Evolutionary conservation across 345 rosid species (phyloP).

Genomic region (Salix purpurea): DNA sequence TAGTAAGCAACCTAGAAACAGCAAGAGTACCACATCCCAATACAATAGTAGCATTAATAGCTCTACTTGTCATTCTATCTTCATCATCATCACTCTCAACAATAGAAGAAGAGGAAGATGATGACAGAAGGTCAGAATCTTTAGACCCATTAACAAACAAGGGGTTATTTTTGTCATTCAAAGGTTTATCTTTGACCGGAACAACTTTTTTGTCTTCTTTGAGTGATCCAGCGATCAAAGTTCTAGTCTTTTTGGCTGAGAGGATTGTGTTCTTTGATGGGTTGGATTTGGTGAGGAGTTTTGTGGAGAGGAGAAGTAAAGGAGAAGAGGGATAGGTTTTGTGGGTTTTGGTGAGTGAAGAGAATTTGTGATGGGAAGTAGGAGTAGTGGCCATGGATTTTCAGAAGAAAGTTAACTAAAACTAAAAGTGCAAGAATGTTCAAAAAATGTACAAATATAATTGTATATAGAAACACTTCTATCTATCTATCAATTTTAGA

Average conservation of each 20-base stretch:
- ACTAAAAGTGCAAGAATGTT: not conserved
- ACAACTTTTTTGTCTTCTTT: constrained; percentile 50
- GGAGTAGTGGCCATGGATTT: constrained; percentile 35
- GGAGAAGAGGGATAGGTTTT: constrained; percentile 5
- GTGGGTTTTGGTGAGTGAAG: constrained; percentile 8
- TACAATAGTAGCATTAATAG: constrained; percentile 71
- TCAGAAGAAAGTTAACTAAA: not conserved
- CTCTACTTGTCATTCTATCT: constrained; percentile 45
- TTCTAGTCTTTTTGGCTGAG: constrained; percentile 21
- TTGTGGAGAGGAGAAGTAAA: constrained; percentile 8
- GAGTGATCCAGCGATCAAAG: constrained; percentile 43
- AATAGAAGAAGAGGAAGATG: constrained; percentile 20
- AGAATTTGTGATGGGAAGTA: constrained; percentile 10
- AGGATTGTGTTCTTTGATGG: constrained; percentile 13
- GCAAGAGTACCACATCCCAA: constrained; percentile 77
- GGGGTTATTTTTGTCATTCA: constrained; percentile 19
- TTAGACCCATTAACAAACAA: constrained; percentile 21
- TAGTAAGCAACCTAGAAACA: constrained; percentile 61
- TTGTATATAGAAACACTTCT: no score
- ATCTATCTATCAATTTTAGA: no score
- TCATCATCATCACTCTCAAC: constrained; percentile 15
- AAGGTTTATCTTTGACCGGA: constrained; percentile 19
- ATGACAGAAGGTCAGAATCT: constrained; percentile 18
- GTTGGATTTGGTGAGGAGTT: not conserved
- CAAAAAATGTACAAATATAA: no score